Evolutionary conservation across 306 rosid genomes (phyloP).

Genomic region (Adenanthera pavonina): DNA sequence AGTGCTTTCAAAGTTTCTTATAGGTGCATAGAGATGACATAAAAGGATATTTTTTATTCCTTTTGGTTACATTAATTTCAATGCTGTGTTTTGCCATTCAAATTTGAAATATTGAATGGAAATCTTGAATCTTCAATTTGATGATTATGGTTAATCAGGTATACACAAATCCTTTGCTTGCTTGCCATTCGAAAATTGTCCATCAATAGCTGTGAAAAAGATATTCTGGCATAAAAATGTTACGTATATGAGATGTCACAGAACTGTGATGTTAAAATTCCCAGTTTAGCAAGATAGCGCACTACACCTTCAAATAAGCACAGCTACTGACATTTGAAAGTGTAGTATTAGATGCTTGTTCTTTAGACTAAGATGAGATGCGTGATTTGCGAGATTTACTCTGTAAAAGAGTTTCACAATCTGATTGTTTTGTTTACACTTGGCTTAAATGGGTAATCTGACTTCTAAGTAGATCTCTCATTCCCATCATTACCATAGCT

Average conservation of each 20-base stretch:
- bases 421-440: background rate
- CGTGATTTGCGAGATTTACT: background rate
- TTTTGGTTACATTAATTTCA: slow-evolving; percentile 3
- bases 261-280: background rate
- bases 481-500: background rate
- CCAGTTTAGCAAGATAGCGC: background rate
- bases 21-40: background rate
- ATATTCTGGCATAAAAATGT: background rate
- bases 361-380: background rate
- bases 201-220: background rate
- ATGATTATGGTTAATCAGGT: background rate
- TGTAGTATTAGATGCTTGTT: background rate
- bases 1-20: slow-evolving; percentile 7
- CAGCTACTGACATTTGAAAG: background rate
- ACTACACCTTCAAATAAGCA: background rate
- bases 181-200: background rate
- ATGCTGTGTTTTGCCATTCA: background rate
- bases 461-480: background rate
- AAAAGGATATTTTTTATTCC: background rate
- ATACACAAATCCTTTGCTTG: background rate
- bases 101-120: background rate
- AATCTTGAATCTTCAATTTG: background rate
- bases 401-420: background rate
- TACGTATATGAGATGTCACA: background rate
- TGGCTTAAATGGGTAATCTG: background rate